These are phyloP conservation scores for Actinomucor elegans DNA, from an alignment of 371 early-diverging fungal genomes.

Conservation along the genomic window DNA sequence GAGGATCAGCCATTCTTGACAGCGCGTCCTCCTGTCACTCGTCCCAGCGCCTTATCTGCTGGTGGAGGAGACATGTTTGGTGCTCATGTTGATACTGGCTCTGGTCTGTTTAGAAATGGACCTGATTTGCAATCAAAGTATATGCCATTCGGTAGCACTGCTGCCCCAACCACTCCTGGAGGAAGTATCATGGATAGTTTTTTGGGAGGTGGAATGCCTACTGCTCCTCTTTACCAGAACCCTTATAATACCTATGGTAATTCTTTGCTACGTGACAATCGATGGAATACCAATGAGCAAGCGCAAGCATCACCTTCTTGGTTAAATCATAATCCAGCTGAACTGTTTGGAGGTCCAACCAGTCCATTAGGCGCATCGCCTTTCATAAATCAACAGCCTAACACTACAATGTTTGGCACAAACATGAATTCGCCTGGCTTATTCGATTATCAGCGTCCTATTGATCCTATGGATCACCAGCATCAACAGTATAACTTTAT, in stretches of 20 bases:
- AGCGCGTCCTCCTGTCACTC: conserved; percentile 21
- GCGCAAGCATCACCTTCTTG: conserved; percentile 26
- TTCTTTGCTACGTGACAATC: conserved; percentile 18
- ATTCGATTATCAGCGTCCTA: conserved; percentile 39
- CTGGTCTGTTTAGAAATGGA: conserved; percentile 12
- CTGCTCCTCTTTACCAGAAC: conserved; percentile 18
- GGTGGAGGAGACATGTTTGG: conserved; percentile 28
- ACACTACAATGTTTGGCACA: conserved; percentile 34
- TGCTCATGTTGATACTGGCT: background rate
- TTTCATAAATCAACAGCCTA: conserved; percentile 25
- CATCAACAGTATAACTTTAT: conserved; percentile 53
- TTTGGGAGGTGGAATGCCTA: background rate
- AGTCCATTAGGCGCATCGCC: conserved; percentile 14
- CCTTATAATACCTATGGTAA: conserved; percentile 17
- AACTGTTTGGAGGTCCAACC: conserved; percentile 30
- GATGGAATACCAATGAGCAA: conserved; percentile 11
- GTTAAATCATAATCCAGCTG: conserved; percentile 26
- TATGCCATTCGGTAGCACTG: conserved; percentile 27
- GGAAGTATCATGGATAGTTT: conserved; percentile 18
- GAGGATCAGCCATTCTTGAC: conserved; percentile 68
- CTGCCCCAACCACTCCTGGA: conserved; percentile 18
- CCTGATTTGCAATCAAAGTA: conserved; percentile 24
- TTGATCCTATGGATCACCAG: conserved; percentile 32
- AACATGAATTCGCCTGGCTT: conserved; percentile 24
- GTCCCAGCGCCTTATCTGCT: conserved; percentile 17